phyloP scores from a whole-genome alignment of 2,329 filamentous ascomycete genomes.

The Colletotrichum coccodes region DNA sequence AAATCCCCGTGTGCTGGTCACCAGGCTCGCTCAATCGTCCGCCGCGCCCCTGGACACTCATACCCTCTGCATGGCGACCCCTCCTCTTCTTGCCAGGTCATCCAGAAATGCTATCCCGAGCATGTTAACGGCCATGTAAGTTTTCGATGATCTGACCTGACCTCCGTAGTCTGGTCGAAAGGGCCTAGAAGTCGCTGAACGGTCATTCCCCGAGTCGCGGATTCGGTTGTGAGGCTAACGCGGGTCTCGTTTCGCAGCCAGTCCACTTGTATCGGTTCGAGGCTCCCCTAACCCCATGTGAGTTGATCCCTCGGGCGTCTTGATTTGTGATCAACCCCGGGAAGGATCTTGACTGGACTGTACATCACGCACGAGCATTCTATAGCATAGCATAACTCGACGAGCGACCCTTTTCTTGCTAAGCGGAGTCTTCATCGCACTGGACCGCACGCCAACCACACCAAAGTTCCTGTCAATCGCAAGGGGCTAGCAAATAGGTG shows the following conservation, averaged over 20 bases:
- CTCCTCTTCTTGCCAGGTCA: background rate
- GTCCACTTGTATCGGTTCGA: background rate
- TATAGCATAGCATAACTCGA: background rate
- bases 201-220: too few species aligned
- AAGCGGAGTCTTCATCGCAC: background rate
- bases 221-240: too few species aligned
- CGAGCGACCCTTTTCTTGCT: slow-evolving; percentile 3
- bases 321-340: background rate
- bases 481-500: background rate
- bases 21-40: slow-evolving; percentile 6
- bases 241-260: background rate
- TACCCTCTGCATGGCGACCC: background rate
- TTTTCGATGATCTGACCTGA: too few species aligned
- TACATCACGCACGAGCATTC: background rate
- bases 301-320: too few species aligned
- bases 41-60: slow-evolving; percentile 2
- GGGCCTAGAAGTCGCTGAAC: too few species aligned
- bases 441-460: background rate
- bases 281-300: too few species aligned
- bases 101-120: background rate
- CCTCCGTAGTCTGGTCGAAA: too few species aligned
- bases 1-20: background rate
- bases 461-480: background rate
- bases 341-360: background rate
- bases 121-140: background rate